phyloP scores from a whole-genome alignment of 371 early-diverging fungal genomes.

The Entomophthora muscae region DNA sequence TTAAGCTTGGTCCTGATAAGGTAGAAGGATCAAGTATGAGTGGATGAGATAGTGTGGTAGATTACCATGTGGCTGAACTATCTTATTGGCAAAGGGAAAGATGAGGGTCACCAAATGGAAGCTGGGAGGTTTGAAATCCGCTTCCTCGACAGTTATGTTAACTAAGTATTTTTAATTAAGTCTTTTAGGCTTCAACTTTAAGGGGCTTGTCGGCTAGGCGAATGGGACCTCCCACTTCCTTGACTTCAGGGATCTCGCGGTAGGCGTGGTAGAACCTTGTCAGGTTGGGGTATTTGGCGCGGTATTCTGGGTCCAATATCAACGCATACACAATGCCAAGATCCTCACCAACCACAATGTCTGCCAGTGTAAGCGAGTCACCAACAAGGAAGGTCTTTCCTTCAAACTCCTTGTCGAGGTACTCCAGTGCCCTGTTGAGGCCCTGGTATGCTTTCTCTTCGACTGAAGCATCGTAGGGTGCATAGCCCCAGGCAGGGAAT shows the following conservation, averaged over 20 bases:
- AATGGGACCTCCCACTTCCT: neutral
- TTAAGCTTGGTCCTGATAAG: too few species aligned
- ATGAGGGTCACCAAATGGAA: too few species aligned
- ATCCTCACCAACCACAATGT: constrained; percentile 45
- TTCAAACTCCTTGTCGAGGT: constrained; percentile 50
- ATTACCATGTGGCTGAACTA: too few species aligned
- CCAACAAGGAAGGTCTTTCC: constrained; percentile 79
- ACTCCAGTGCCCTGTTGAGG: constrained; percentile 34
- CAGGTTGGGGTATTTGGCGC: constrained; percentile 15
- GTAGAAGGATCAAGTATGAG: too few species aligned
- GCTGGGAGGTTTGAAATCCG: too few species aligned
- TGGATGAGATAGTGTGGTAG: too few species aligned
- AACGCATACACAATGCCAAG: constrained; percentile 38
- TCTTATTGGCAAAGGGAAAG: too few species aligned
- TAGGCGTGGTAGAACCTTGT: neutral
- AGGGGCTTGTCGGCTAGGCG: neutral
- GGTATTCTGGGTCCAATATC: constrained; percentile 41
- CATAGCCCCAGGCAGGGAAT: constrained; percentile 39
- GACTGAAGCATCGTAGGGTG: constrained; percentile 42
- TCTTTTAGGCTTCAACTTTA: too few species aligned
- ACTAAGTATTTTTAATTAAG: too few species aligned
- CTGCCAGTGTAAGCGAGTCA: constrained; percentile 76
- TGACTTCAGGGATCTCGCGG: neutral
- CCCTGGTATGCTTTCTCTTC: constrained; percentile 47
- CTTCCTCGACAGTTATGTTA: too few species aligned